These are phyloP conservation scores for Cercophora newfieldiana DNA, from an alignment of 495 filamentous ascomycete genomes.

Conservation along the genomic window DNA sequence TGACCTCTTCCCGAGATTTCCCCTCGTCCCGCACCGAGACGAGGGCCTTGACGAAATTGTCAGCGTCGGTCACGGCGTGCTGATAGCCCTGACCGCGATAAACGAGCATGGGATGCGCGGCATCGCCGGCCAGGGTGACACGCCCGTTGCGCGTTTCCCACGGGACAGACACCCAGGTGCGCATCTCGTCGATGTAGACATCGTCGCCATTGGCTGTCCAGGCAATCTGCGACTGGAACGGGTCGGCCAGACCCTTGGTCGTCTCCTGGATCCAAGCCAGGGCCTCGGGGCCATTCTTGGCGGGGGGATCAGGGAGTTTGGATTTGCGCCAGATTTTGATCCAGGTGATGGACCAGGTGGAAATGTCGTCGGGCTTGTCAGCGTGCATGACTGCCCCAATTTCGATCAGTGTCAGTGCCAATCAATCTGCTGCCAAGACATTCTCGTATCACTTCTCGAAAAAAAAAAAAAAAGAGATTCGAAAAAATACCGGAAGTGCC, in stretches of 20 bases:
- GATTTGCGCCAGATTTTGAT: constrained; percentile 28
- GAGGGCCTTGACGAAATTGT: constrained; percentile 41
- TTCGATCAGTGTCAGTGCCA: neutral
- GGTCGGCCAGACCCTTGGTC: constrained; percentile 37
- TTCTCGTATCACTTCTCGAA: neutral
- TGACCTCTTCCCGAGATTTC: constrained; percentile 21
- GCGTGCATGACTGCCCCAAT: constrained; percentile 22
- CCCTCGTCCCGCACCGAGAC: constrained; percentile 24
- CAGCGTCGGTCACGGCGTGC: constrained; percentile 48
- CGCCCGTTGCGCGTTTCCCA: constrained; percentile 49
- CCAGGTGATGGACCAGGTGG: constrained; percentile 41
- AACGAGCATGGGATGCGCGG: constrained; percentile 59
- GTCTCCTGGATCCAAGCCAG: constrained; percentile 43
- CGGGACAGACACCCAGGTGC: constrained; percentile 35
- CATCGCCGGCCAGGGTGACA: constrained; percentile 59
- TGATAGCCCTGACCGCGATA: constrained; percentile 57
- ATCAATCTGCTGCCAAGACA: neutral
- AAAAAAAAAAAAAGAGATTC: neutral
- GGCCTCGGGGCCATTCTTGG: constrained; percentile 17
- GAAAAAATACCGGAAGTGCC: constrained; percentile 20
- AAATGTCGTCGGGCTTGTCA: constrained; percentile 33
- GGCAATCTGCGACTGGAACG: constrained; percentile 40
- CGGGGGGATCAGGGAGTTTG: neutral
- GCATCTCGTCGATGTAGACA: constrained; percentile 31
- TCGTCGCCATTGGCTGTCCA: constrained; percentile 45